These are phyloP conservation scores for Conoideocrella luteorostrata DNA, from an alignment of 2,329 filamentous ascomycete species.

Conservation along the genomic window DNA sequence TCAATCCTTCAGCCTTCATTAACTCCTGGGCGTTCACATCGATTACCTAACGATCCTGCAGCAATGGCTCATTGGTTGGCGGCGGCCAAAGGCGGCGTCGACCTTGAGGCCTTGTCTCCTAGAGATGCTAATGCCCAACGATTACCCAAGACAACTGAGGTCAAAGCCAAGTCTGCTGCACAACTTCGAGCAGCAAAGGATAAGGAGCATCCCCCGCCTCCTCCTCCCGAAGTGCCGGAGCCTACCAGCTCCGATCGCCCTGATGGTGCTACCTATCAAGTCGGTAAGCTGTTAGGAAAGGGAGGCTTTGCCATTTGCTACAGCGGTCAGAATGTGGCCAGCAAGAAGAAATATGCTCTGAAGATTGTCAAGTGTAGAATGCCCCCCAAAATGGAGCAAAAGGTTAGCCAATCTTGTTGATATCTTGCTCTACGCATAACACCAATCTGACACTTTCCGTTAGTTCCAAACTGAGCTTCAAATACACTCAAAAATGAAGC, in stretches of 20 bases:
- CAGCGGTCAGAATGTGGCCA: constrained; percentile 59
- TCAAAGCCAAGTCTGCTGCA: constrained; percentile 46
- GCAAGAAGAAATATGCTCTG: constrained; percentile 63
- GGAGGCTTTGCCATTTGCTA: constrained; percentile 81
- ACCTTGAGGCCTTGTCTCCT: constrained; percentile 59
- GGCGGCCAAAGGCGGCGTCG: constrained; percentile 40
- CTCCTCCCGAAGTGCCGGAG: constrained; percentile 53
- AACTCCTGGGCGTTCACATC: constrained; percentile 1
- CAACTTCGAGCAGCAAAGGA: constrained; percentile 53
- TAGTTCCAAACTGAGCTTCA: constrained; percentile 80
- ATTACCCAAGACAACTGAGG: constrained; percentile 39
- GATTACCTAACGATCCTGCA: constrained; percentile 5
- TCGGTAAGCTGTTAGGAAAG: constrained; percentile 69
- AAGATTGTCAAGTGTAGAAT: constrained; percentile 82
- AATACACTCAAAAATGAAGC: constrained; percentile 96
- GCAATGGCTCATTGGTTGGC: constrained; percentile 43
- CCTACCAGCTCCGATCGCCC: constrained; percentile 62
- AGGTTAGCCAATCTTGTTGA: constrained; percentile 44
- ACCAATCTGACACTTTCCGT: neutral
- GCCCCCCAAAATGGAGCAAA: constrained; percentile 77
- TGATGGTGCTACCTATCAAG: constrained; percentile 65
- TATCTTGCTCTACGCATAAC: neutral
- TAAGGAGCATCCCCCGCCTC: constrained; percentile 60
- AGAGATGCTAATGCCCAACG: constrained; percentile 58
- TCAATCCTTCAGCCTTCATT: neutral